phyloP scores from a whole-genome alignment of 305 asterid species.

The Solanum hybrid region DNA sequence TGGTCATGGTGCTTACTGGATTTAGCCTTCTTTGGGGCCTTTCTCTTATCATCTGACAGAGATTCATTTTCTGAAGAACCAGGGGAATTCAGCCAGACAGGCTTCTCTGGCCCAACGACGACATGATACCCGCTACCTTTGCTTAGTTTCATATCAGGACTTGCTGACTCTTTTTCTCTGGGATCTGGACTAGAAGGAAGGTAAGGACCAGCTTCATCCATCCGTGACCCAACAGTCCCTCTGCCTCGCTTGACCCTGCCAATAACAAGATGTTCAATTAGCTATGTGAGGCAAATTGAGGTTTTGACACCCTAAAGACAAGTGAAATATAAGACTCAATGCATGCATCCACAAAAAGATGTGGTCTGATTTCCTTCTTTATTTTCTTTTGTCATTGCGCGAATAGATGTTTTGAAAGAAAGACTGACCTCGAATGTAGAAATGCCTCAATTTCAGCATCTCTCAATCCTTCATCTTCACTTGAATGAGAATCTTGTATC shows the following conservation, averaged over 20 bases:
- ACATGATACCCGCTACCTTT: slow-evolving; percentile 19
- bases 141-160: slow-evolving; percentile 15
- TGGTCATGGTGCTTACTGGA: slow-evolving; percentile 30
- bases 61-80: slow-evolving; percentile 47
- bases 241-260: slow-evolving; percentile 83
- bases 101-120: slow-evolving; percentile 59
- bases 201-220: slow-evolving; percentile 96
- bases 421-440: slow-evolving; percentile 55
- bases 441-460: slow-evolving; percentile 77
- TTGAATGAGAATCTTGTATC: slow-evolving; percentile 18
- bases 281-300: not conserved
- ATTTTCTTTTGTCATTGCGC: not conserved
- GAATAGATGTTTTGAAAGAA: slow-evolving; percentile 1
- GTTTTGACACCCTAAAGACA: not conserved
- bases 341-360: not conserved
- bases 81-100: slow-evolving; percentile 20
- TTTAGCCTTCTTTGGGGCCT: slow-evolving; percentile 20
- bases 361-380: not conserved
- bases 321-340: not conserved
- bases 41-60: slow-evolving; percentile 17
- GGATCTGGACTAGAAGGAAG: slow-evolving; percentile 40
- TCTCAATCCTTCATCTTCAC: slow-evolving; percentile 49
- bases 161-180: slow-evolving; percentile 8
- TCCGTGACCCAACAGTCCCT: slow-evolving; percentile 88
- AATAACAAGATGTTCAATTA: not conserved